These are phyloP conservation scores for Debaryomyces prosopidis DNA, from an alignment of 805 yeast species.

Conservation along the genomic window DNA sequence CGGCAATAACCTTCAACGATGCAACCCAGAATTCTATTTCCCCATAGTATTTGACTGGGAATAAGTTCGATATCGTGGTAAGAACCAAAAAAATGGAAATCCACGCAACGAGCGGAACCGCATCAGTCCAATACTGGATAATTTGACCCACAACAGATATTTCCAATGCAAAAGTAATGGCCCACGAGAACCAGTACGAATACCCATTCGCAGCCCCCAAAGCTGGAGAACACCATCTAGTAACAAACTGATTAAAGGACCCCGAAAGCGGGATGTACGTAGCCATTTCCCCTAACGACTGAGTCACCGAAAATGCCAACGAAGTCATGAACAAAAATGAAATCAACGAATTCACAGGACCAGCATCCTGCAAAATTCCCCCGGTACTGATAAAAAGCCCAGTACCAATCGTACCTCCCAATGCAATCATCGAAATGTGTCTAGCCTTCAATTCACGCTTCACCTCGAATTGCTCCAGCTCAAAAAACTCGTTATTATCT, in stretches of 20 bases:
- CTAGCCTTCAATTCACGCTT: constrained; percentile 38
- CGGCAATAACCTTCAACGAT: constrained; percentile 4
- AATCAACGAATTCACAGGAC: constrained; percentile 62
- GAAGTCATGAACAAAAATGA: constrained; percentile 53
- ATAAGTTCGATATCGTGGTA: constrained; percentile 2
- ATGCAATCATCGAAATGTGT: constrained; percentile 66
- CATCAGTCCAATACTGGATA: constrained; percentile 10
- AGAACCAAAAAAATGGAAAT: constrained; percentile 5
- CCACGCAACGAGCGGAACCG: constrained; percentile 8
- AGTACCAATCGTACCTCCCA: constrained; percentile 69
- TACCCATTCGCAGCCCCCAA: constrained; percentile 52
- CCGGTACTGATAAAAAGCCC: constrained; percentile 67
- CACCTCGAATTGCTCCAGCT: neutral
- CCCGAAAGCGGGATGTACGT: constrained; percentile 64
- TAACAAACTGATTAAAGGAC: constrained; percentile 59
- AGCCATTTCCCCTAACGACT: constrained; percentile 59
- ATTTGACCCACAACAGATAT: constrained; percentile 3
- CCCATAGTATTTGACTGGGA: constrained; percentile 9
- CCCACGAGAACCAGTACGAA: constrained; percentile 22
- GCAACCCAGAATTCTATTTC: constrained; percentile 10
- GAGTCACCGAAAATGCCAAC: constrained; percentile 54
- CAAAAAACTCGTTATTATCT: neutral
- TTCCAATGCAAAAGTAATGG: constrained; percentile 5
- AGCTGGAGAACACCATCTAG: constrained; percentile 59
- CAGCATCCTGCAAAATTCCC: constrained; percentile 48